A percentile compares a stretch with the other conserved stretches of the same genome.
Evolutionary conservation across 805 yeast species (phyloP).

Genomic region (Clavispora carvajalis): DNA sequence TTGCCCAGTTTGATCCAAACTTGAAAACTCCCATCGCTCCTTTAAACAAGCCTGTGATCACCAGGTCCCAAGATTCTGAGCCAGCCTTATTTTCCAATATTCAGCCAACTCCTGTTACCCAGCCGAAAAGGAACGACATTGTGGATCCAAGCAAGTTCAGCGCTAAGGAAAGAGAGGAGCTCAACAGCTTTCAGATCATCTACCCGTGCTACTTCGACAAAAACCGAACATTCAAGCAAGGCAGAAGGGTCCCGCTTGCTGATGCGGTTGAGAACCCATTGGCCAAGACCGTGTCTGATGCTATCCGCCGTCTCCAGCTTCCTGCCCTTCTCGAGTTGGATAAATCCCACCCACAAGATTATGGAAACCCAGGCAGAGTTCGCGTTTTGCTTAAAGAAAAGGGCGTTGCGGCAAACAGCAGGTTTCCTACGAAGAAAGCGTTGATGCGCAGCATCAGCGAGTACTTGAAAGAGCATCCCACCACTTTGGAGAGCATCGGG

Average conservation of each 20-base stretch:
- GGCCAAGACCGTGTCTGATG: slow-evolving; percentile 78
- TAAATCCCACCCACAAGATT: slow-evolving; percentile 92
- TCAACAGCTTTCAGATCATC: slow-evolving; percentile 64
- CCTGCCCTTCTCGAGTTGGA: slow-evolving; percentile 64
- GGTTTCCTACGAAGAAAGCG: slow-evolving; percentile 50
- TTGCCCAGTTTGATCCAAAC: slow-evolving; percentile 78
- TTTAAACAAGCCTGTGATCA: slow-evolving; percentile 48
- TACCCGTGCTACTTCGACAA: slow-evolving; percentile 93
- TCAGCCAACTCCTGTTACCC: slow-evolving; percentile 21
- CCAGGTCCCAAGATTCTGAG: slow-evolving; percentile 54
- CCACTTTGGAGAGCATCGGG: slow-evolving; percentile 55
- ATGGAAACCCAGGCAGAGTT: slow-evolving; percentile 96
- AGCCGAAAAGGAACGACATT: slow-evolving; percentile 3
- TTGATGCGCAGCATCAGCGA: slow-evolving; percentile 56
- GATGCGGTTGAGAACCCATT: slow-evolving; percentile 81
- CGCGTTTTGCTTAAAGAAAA: slow-evolving; percentile 57
- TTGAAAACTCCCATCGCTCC: slow-evolving; percentile 71
- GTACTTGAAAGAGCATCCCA: slow-evolving; percentile 62
- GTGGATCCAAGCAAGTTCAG: slow-evolving; percentile 13
- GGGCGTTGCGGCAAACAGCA: slow-evolving; percentile 39
- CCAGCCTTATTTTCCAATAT: slow-evolving; percentile 17
- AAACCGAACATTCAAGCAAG: slow-evolving; percentile 68
- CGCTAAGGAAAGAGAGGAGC: slow-evolving; percentile 47
- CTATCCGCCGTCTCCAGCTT: slow-evolving; percentile 41
- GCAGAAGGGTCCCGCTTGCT: slow-evolving; percentile 71